Conservation (phyloP, 2,329 filamentous ascomycete species). For the Pyrenophora seminiperda region DNA sequence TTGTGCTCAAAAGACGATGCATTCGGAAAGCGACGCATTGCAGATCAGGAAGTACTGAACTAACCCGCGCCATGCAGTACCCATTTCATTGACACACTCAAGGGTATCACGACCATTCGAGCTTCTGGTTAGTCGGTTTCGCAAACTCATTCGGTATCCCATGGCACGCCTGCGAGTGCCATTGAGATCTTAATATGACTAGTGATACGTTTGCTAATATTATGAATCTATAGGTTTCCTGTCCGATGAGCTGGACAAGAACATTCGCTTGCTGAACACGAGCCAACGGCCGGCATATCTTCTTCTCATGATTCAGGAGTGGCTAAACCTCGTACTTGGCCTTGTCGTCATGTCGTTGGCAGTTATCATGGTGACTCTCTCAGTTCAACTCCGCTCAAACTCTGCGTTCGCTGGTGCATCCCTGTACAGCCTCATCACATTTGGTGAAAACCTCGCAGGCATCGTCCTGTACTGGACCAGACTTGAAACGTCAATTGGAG, state of each 20-base stretch:
- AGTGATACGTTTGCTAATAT: too few species aligned
- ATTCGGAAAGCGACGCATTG: too few species aligned
- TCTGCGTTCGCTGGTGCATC: conserved; percentile 24
- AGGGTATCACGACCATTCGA: conserved; percentile 54
- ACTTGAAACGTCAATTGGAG: too few species aligned
- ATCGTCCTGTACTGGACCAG: neutral
- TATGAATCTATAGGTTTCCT: too few species aligned
- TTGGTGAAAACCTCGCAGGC: neutral
- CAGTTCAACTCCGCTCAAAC: conserved; percentile 12
- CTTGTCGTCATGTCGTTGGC: conserved; percentile 43
- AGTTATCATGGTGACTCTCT: conserved; percentile 39
- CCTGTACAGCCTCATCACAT: too few species aligned
- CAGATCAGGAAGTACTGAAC: too few species aligned
- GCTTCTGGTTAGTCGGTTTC: too few species aligned
- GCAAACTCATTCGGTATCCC: too few species aligned
- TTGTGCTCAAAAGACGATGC: too few species aligned
- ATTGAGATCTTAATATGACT: too few species aligned
- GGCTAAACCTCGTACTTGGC: conserved; percentile 46
- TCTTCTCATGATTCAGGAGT: conserved; percentile 49
- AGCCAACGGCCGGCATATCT: conserved; percentile 51
- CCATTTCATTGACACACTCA: conserved; percentile 56
- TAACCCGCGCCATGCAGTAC: too few species aligned
- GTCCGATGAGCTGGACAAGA: conserved; percentile 17
- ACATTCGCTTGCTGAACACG: conserved; percentile 37
- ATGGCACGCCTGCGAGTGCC: too few species aligned